Base-by-base conservation (phyloP, 768 basidiomycete genomes). In the Thelephora aurantiotincta region DNA sequence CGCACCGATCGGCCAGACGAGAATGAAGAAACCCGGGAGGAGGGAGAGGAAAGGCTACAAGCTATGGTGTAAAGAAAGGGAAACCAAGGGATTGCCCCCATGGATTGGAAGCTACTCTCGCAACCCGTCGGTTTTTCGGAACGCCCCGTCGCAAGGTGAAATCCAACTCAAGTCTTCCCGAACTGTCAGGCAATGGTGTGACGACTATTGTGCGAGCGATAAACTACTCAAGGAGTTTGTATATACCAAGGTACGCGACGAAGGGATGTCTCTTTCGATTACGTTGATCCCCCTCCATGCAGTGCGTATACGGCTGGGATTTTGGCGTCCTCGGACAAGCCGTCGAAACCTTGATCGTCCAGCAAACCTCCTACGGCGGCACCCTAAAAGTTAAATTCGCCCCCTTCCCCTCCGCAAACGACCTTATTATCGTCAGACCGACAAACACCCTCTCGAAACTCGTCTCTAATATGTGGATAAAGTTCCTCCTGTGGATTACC, bases 201-300 rank as follows among this genome's bases (percentile, higher is more conserved):
- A 89, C 53, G 78, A 82, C 48, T 90, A 87, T 55, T 88, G 85
- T 49, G 69, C 72, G 20, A 82, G 80, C 55, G 66, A 60, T 6
- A 88, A 81, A 55, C 60, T 70, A 13, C 65, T 90, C 51, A 90
- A 89, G 59, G 86, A 89, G 62, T 87, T 91, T 57, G 69, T 73
- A 5, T 83, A 87, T 51, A 65, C 71, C 19, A 86, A 86, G 67
- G 80, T 80, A 50, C 13, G 59, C 50, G 36, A 50, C 46, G 11
- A 30, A 14, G 12, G 23, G 36, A 46, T 36, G 30, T 34, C 13
- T 18, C 26, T 44, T 16, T 37, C 47, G 20, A 35, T 48, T 23
- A 51, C 20, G 37, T 23, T 35, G 55, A 51, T 37, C 33, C 65
- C 65, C 48, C 55, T 66, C 16, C 34, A 62, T 58, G 23, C 57